A percentile compares a stretch with the other conserved stretches of the same genome.
These are phyloP conservation scores for Lagenaria siceraria DNA, from an alignment of 306 rosid species.

Conservation along the genomic window DNA sequence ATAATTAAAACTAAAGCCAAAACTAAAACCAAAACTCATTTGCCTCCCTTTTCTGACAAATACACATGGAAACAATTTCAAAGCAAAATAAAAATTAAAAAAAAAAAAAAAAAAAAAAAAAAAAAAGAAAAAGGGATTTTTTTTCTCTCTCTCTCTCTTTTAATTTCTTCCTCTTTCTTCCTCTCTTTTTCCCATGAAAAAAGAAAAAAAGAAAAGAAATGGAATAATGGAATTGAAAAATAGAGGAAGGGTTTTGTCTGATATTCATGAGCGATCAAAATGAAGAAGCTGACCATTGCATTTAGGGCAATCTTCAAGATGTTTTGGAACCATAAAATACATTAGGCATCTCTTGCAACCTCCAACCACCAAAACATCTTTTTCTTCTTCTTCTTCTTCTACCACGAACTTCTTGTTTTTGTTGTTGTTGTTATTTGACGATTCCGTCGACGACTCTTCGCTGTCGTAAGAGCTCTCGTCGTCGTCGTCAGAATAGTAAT, in stretches of 20 bases:
- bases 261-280: conserved; percentile 69
- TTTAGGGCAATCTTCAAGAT: conserved; percentile 75
- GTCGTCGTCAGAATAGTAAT: conserved; percentile 17
- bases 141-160: background rate
- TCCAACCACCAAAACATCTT: conserved; percentile 76
- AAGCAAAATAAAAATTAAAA: background rate
- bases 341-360: conserved; percentile 92
- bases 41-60: conserved; percentile 2
- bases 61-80: background rate
- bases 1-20: background rate
- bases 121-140: background rate
- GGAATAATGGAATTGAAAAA: background rate
- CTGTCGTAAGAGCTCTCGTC: conserved; percentile 66
- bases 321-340: conserved; percentile 96
- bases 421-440: background rate
- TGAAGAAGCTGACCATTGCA: conserved; percentile 84
- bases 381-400: conserved; percentile 16
- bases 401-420: background rate
- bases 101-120: background rate
- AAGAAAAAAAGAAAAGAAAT: background rate
- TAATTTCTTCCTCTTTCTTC: background rate
- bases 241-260: background rate
- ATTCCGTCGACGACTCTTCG: conserved; percentile 42
- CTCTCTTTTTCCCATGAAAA: background rate
- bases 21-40: background rate